Percentiles rank a stretch among this genome's conserved stretches.
Evolutionary conservation across 176 grass and related monocot species (phyloP).

Genomic region (Guadua angustifolia): DNA sequence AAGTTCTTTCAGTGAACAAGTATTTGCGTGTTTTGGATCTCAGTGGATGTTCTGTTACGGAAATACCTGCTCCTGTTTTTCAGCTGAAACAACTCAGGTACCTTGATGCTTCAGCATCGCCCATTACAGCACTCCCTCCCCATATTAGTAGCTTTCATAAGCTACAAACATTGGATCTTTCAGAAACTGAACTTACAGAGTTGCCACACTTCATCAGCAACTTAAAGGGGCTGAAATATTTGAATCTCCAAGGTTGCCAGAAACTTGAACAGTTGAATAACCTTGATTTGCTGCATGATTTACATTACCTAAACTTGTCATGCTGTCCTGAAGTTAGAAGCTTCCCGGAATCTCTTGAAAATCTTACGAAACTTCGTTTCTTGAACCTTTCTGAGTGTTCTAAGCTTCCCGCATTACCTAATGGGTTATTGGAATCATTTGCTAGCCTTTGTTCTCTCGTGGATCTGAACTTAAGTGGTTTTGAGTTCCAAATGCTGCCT

Average conservation of each 20-base stretch:
- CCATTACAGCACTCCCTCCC: slow-evolving; percentile 41
- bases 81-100: slow-evolving; percentile 65
- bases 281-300: slow-evolving; percentile 41
- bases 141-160: slow-evolving; percentile 51
- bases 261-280: slow-evolving; percentile 51
- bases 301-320: slow-evolving; percentile 51
- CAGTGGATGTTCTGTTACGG: slow-evolving; percentile 47
- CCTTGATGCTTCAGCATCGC: slow-evolving; percentile 57
- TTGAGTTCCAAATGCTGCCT: slow-evolving; percentile 49
- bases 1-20: slow-evolving; percentile 54
- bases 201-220: slow-evolving; percentile 48
- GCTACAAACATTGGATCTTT: slow-evolving; percentile 60
- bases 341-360: slow-evolving; percentile 44
- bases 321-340: slow-evolving; percentile 49
- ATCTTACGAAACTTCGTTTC: slow-evolving; percentile 45
- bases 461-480: slow-evolving; percentile 54
- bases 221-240: slow-evolving; percentile 54
- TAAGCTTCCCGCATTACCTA: slow-evolving; percentile 46
- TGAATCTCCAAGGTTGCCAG: slow-evolving; percentile 65
- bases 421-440: slow-evolving; percentile 50
- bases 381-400: slow-evolving; percentile 44
- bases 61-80: slow-evolving; percentile 46
- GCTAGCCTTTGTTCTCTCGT: slow-evolving; percentile 49
- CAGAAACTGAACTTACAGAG: slow-evolving; percentile 50
- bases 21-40: slow-evolving; percentile 59